Evolutionary conservation across 371 early-diverging fungal genomes (phyloP).

Genomic region (Rhizopus arrhizus): DNA sequence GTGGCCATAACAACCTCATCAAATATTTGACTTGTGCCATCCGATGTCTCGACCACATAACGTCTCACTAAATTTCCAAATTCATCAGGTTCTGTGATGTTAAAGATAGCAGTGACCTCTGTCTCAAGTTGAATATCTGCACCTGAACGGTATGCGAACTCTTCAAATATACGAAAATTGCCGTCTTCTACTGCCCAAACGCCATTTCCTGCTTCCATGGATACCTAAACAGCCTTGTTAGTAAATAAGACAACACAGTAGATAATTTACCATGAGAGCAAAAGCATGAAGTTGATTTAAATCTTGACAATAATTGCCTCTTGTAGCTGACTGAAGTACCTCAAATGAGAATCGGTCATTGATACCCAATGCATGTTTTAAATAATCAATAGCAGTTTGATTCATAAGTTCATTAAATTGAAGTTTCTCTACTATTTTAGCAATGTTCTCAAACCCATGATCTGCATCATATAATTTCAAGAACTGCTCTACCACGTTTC

Average conservation of each 20-base stretch:
- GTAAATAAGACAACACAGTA: not conserved
- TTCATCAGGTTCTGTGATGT: constrained; percentile 37
- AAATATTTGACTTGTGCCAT: constrained; percentile 48
- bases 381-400: constrained; percentile 41
- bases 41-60: constrained; percentile 43
- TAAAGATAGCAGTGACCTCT: constrained; percentile 37
- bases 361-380: constrained; percentile 39
- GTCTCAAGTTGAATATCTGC: constrained; percentile 56
- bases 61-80: constrained; percentile 18
- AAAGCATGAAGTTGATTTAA: constrained; percentile 62
- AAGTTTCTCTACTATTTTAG: constrained; percentile 24
- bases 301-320: constrained; percentile 77
- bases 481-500: constrained; percentile 23
- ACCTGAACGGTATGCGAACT: constrained; percentile 52
- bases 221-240: constrained; percentile 26
- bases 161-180: constrained; percentile 70
- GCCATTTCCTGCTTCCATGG: constrained; percentile 60
- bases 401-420: constrained; percentile 33
- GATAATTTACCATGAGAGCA: constrained; percentile 52
- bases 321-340: constrained; percentile 60
- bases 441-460: constrained; percentile 22
- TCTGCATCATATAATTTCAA: constrained; percentile 16
- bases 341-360: constrained; percentile 43
- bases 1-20: constrained; percentile 63
- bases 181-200: constrained; percentile 63